Base-by-base conservation (phyloP, 345 rosid species). In the Populus simonii region DNA sequence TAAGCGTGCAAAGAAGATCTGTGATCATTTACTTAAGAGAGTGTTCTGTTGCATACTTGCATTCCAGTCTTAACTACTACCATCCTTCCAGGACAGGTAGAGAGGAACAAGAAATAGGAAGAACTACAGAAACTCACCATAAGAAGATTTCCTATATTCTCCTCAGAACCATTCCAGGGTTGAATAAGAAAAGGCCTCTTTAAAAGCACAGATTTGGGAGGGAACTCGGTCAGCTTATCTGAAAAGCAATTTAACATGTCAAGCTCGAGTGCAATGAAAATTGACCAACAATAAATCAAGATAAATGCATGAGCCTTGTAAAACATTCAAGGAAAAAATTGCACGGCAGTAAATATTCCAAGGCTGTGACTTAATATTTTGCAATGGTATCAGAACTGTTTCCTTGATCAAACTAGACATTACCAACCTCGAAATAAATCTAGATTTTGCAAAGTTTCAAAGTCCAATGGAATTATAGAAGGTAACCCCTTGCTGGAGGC, bases 101-200 rank as follows among this genome's bases (percentile, higher is more conserved):
- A 76, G n/a, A 2, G 27, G 35, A 71, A 70, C 39, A 57, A 63
- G 35, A 62, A 39, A 8, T 55, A 73, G 2, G 36, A 49, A 68
- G 1, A 74, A 76, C 74, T 49, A 23, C 63, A 73, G 45, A 78
- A 83, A 83, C 86, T 90, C 83, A 94, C 98, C 98, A 94, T 94
- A 23, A 94, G 90, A 83, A 92, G 96, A 85, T 92, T 90, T 78
- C 94, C 97, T 35, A 89, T 78, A 76, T 89, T 92, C 85, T 90
- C 93, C 89, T 94, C 97, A 79, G 93, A 92, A 84, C 82, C 84
- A 78, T 76, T 83, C 98, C 98, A 92, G 12, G 98, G 98, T 82
- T 89, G 82, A 71, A 89, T 76, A 25, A 86, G 80, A 70, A 94
- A 91, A 57, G 98, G 94, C 86, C 80, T 88, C 83, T 84, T 91